Evolutionary conservation across 768 basidiomycete genomes (phyloP).

Genomic region (Tephrocybe sp.): DNA sequence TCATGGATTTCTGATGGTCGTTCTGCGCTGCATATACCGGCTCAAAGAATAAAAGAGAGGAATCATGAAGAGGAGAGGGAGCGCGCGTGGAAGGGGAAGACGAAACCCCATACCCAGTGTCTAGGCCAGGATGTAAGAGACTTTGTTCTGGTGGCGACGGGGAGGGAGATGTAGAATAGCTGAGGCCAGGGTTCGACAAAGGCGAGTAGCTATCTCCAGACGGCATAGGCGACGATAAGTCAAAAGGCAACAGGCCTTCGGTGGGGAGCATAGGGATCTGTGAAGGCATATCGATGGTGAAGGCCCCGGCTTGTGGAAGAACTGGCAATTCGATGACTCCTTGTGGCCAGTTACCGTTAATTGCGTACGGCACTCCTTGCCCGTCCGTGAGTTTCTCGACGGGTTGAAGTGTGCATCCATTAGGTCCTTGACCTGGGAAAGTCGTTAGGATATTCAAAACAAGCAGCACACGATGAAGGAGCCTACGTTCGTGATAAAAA

Average conservation of each 20-base stretch:
- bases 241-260: constrained; percentile 11
- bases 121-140: neutral
- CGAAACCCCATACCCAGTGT: neutral
- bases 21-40: neutral
- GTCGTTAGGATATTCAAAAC: neutral
- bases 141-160: constrained; percentile 2
- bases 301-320: constrained; percentile 7
- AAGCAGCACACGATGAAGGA: neutral
- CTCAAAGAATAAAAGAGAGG: constrained; percentile 3
- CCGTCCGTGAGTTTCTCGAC: constrained; percentile 1
- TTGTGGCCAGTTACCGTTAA: constrained; percentile 3
- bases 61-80: neutral
- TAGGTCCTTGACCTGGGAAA: neutral
- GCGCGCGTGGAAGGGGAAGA: constrained; percentile 7
- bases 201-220: neutral
- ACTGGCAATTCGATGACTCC: constrained; percentile 4
- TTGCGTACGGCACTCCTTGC: neutral
- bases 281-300: constrained; percentile 8
- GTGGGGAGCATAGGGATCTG: constrained; percentile 3
- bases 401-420: neutral
- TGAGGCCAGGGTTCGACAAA: constrained; percentile 8
- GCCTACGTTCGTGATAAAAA: constrained; percentile 2
- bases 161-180: constrained; percentile 13
- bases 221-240: neutral
- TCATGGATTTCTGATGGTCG: neutral